A percentile compares a stretch with the other conserved stretches of the same genome.
phyloP scores from a whole-genome alignment of 1,139 yeast species.

The Yamadazyma buinensis region DNA sequence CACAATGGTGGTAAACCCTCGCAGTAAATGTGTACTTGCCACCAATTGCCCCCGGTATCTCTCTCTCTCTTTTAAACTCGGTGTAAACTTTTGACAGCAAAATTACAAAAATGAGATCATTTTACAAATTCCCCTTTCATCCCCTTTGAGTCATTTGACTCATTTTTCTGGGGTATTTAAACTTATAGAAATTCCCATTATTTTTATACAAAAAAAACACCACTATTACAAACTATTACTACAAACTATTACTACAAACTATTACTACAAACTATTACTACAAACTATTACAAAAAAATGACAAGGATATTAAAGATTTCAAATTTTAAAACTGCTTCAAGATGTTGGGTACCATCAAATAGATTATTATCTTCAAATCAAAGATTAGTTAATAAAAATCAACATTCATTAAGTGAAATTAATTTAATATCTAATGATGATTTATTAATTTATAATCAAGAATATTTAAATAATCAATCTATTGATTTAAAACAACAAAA shows the following conservation, averaged over 20 bases:
- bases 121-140: too few species aligned
- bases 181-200: not conserved
- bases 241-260: too few species aligned
- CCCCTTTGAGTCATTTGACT: not conserved
- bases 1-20: too few species aligned
- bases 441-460: slow-evolving; percentile 20
- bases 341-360: slow-evolving; percentile 40
- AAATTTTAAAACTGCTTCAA: slow-evolving; percentile 40
- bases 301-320: slow-evolving; percentile 34
- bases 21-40: too few species aligned
- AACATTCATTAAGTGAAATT: slow-evolving; percentile 26
- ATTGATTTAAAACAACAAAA: slow-evolving; percentile 11
- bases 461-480: slow-evolving; percentile 3
- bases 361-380: slow-evolving; percentile 37
- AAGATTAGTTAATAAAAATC: slow-evolving; percentile 34
- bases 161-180: slow-evolving; percentile 8
- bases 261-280: too few species aligned
- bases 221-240: too few species aligned
- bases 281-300: too few species aligned
- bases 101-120: too few species aligned
- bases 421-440: slow-evolving; percentile 37
- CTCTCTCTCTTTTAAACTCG: too few species aligned
- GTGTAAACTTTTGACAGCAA: too few species aligned
- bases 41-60: too few species aligned
- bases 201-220: too few species aligned